A percentile compares a stretch with the other conserved stretches of the same genome.
Conservation (phyloP, 345 rosid genomes). For the Sonneratia caseolaris region DNA sequence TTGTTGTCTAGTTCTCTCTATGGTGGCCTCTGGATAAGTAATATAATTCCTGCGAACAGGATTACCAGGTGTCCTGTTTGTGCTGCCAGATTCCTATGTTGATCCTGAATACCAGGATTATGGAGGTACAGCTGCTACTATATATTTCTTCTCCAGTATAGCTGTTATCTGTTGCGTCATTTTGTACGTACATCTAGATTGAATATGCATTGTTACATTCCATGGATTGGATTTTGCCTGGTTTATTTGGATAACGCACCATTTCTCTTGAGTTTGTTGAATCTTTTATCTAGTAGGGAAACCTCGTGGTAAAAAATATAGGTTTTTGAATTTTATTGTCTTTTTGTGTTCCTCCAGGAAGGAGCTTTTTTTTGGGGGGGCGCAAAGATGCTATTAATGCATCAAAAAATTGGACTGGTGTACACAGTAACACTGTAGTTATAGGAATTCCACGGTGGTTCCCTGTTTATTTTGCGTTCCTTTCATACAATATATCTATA, state of each 20-base stretch:
- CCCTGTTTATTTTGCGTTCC: too few relatives aligned
- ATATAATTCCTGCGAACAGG: constrained; percentile 27
- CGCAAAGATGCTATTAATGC: not conserved
- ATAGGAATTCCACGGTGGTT: not conserved
- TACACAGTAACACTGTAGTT: too few relatives aligned
- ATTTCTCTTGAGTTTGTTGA: not conserved
- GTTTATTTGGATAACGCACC: not conserved
- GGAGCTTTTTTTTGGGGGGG: not conserved
- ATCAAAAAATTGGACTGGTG: not conserved
- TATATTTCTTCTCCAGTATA: not conserved
- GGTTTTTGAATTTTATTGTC: not conserved
- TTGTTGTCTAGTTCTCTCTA: not conserved
- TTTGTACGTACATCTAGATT: not conserved
- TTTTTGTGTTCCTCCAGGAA: not conserved
- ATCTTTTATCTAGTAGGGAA: not conserved
- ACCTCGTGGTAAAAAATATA: not conserved
- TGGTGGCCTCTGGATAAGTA: not conserved
- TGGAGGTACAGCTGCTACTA: constrained; percentile 51
- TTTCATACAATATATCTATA: too few relatives aligned
- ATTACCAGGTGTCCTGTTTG: constrained; percentile 79
- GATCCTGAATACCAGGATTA: constrained; percentile 86
- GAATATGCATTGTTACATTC: too few relatives aligned
- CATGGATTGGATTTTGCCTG: not conserved
- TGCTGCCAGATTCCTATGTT: constrained; percentile 90
- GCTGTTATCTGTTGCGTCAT: not conserved